Conservation (phyloP, 2,329 filamentous ascomycete genomes). For the Ophiostoma pallidulum region DNA sequence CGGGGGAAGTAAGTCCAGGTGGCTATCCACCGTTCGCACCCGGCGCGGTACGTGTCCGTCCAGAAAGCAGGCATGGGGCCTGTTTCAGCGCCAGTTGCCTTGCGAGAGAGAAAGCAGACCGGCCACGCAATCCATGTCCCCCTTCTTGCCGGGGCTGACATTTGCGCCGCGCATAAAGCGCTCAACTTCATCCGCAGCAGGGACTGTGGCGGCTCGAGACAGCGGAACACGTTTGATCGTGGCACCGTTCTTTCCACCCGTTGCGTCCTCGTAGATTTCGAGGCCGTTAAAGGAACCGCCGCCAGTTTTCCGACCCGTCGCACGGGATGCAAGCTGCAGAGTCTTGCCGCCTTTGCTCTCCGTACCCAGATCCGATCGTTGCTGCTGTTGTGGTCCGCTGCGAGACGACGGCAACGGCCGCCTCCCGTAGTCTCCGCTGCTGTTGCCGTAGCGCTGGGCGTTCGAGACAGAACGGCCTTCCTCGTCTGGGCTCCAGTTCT, state of each 20-base stretch:
- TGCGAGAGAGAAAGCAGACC: constrained; percentile 83
- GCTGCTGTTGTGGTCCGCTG: constrained; percentile 19
- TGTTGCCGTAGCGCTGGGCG: constrained; percentile 18
- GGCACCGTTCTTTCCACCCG: constrained; percentile 15
- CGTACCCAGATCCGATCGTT: constrained; percentile 31
- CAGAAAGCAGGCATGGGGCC: too few relatives aligned
- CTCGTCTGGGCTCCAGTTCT: constrained; percentile 66
- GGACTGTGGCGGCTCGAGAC: constrained; percentile 11
- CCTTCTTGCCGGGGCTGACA: constrained; percentile 60
- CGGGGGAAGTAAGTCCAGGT: too few relatives aligned
- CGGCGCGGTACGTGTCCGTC: too few relatives aligned
- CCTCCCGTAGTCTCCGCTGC: constrained; percentile 22
- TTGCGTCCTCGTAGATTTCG: constrained; percentile 45
- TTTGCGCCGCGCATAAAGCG: constrained; percentile 61
- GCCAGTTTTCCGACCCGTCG: constrained; percentile 14
- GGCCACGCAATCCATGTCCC: constrained; percentile 81
- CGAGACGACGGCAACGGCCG: constrained; percentile 29
- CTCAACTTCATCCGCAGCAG: constrained; percentile 53
- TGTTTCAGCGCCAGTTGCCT: constrained; percentile 74
- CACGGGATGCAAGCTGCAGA: constrained; percentile 30
- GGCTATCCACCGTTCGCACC: too few relatives aligned
- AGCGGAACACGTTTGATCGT: constrained; percentile 4
- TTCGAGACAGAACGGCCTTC: constrained; percentile 30
- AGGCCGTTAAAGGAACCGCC: constrained; percentile 25
- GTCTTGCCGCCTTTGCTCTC: constrained; percentile 28